These are phyloP conservation scores for Rosa chinensis DNA, from an alignment of 306 rosid species.

Conservation along the genomic window DNA sequence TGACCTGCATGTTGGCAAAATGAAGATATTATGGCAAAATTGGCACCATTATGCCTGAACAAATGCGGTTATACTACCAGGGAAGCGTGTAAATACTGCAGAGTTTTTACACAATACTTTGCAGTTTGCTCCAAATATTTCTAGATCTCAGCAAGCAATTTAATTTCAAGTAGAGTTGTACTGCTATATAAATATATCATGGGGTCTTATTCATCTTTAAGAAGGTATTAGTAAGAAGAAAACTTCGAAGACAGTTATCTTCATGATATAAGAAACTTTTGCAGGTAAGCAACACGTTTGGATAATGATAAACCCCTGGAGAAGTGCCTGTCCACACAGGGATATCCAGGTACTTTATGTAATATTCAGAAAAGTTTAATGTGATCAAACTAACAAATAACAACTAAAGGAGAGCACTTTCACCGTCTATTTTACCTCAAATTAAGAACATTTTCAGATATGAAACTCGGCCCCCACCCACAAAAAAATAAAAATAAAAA, in stretches of 20 bases:
- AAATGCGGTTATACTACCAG: neutral
- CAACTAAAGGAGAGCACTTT: neutral
- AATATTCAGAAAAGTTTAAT: neutral
- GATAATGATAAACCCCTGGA: neutral
- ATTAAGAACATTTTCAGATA: neutral
- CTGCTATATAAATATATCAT: neutral
- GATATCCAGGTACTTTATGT: neutral
- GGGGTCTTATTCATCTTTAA: neutral
- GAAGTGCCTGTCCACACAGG: neutral
- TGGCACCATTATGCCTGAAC: neutral
- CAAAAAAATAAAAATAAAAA: too few species aligned
- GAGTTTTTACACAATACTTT: neutral
- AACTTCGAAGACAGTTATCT: neutral
- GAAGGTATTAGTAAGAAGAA: neutral
- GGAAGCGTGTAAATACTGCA: neutral
- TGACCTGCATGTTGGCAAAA: slow-evolving; percentile 50
- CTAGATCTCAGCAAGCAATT: neutral
- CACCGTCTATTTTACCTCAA: neutral
- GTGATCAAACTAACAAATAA: neutral
- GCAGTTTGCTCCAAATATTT: neutral
- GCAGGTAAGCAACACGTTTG: neutral
- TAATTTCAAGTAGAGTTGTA: neutral
- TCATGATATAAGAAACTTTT: neutral
- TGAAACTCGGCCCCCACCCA: neutral
- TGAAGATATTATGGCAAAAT: slow-evolving; percentile 11